Evolutionary conservation across 2,329 filamentous ascomycete genomes (phyloP).

Genomic region (Exophiala sp.): DNA sequence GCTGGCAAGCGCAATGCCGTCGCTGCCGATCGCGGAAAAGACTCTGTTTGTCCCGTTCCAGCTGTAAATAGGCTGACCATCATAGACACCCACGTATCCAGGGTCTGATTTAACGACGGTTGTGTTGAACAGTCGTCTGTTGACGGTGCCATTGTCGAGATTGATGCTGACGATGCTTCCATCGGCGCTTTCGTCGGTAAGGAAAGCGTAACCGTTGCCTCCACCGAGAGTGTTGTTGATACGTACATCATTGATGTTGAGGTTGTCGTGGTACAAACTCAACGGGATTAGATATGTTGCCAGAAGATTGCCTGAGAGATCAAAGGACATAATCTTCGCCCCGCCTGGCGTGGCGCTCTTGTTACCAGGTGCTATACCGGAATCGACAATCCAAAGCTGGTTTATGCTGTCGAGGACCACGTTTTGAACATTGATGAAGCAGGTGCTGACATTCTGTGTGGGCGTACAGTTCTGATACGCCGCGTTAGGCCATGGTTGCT

Average conservation of each 20-base stretch:
- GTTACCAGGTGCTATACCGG: slow-evolving; percentile 36
- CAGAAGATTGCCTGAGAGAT: slow-evolving; percentile 34
- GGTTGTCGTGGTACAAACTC: slow-evolving; percentile 33
- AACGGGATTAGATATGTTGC: slow-evolving; percentile 39
- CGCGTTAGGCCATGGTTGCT: slow-evolving; percentile 40
- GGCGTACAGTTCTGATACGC: slow-evolving; percentile 35
- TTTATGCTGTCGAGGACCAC: slow-evolving; percentile 40
- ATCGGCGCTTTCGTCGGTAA: slow-evolving; percentile 39
- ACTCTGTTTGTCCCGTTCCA: slow-evolving; percentile 37
- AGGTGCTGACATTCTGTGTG: slow-evolving; percentile 42
- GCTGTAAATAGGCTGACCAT: slow-evolving; percentile 34
- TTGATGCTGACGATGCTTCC: slow-evolving; percentile 41
- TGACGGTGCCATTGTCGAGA: slow-evolving; percentile 35
- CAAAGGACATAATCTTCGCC: slow-evolving; percentile 44
- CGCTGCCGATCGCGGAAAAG: slow-evolving; percentile 33
- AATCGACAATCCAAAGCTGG: slow-evolving; percentile 43
- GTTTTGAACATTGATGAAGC: slow-evolving; percentile 47
- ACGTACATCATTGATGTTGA: slow-evolving; percentile 43
- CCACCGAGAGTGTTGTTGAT: slow-evolving; percentile 43
- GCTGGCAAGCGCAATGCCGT: slow-evolving; percentile 40
- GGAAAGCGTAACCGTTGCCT: slow-evolving; percentile 39
- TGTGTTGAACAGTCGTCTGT: slow-evolving; percentile 40
- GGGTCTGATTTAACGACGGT: slow-evolving; percentile 38
- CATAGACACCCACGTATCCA: slow-evolving; percentile 39
- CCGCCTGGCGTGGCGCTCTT: slow-evolving; percentile 33